Percentiles rank a stretch among this genome's conserved stretches.
Evolutionary conservation across 495 filamentous ascomycete species (phyloP).

Genomic region (Choiromyces venosus): DNA sequence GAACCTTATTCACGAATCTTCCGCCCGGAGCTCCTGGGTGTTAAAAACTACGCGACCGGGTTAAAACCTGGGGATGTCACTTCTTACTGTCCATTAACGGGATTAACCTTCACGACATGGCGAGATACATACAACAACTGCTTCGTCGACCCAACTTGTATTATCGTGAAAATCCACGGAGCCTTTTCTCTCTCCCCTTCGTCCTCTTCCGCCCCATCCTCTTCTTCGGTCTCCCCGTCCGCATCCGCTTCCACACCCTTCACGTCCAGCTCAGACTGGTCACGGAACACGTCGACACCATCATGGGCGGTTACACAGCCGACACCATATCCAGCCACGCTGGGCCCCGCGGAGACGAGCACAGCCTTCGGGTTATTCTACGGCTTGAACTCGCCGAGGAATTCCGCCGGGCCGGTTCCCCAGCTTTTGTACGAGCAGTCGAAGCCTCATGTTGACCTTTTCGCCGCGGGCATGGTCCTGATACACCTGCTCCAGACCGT

Average conservation of each 20-base stretch:
- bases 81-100: conserved; percentile 15
- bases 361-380: conserved; percentile 26
- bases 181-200: conserved; percentile 21
- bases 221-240: conserved; percentile 16
- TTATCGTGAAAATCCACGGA: conserved; percentile 18
- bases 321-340: not conserved
- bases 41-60: conserved; percentile 13
- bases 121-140: conserved; percentile 19
- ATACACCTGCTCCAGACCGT: conserved; percentile 9
- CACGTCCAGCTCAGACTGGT: not conserved
- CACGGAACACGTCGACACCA: not conserved
- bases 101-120: conserved; percentile 26
- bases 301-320: not conserved
- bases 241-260: conserved; percentile 12
- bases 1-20: conserved; percentile 24
- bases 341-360: not conserved
- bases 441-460: conserved; percentile 30
- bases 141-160: conserved; percentile 25
- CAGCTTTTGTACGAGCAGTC: conserved; percentile 14
- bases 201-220: conserved; percentile 15
- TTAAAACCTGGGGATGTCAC: conserved; percentile 19
- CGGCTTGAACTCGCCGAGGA: conserved; percentile 14
- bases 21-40: conserved; percentile 18
- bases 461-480: conserved; percentile 29
- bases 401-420: conserved; percentile 14